These are phyloP conservation scores for Cystobasidium pallidum DNA, from an alignment of 1,284 basidiomycete genomes.

Conservation along the genomic window DNA sequence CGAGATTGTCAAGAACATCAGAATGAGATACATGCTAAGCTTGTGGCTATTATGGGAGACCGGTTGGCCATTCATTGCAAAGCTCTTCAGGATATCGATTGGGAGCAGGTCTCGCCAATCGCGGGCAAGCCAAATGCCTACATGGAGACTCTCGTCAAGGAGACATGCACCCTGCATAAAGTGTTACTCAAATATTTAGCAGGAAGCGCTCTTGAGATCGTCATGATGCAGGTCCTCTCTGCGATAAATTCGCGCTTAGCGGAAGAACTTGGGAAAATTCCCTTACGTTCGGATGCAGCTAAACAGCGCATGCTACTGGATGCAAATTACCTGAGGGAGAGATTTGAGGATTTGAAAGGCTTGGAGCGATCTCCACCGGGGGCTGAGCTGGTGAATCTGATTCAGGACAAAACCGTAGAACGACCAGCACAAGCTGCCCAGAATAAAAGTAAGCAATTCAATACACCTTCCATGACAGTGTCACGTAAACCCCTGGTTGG, in stretches of 20 bases:
- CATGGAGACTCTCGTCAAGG: conserved; percentile 89
- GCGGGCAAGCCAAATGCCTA: conserved; percentile 70
- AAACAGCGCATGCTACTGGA: conserved; percentile 62
- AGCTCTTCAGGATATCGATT: conserved; percentile 64
- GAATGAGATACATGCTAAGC: conserved; percentile 96
- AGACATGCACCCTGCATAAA: conserved; percentile 94
- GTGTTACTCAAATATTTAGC: conserved; percentile 90
- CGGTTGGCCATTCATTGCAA: conserved; percentile 83
- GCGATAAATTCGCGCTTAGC: conserved; percentile 85
- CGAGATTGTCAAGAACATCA: conserved; percentile 99
- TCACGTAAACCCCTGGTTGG: neutral
- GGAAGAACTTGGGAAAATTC: conserved; percentile 78
- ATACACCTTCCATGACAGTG: conserved; percentile 29
- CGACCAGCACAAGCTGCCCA: neutral
- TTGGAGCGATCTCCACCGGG: conserved; percentile 47
- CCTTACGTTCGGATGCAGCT: conserved; percentile 75
- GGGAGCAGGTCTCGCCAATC: conserved; percentile 50
- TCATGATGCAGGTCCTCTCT: conserved; percentile 88
- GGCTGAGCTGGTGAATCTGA: conserved; percentile 36
- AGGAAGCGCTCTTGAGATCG: conserved; percentile 76
- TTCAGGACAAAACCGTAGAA: conserved; percentile 22
- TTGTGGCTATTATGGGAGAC: conserved; percentile 98
- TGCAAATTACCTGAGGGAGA: conserved; percentile 46
- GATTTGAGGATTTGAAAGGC: conserved; percentile 51
- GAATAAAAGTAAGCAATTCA: conserved; percentile 17